Evolutionary conservation across 2,329 filamentous ascomycete species (phyloP), one percentile per base, ranked within the genome.

Genomic region (Colletotrichum nymphaeae): DNA sequence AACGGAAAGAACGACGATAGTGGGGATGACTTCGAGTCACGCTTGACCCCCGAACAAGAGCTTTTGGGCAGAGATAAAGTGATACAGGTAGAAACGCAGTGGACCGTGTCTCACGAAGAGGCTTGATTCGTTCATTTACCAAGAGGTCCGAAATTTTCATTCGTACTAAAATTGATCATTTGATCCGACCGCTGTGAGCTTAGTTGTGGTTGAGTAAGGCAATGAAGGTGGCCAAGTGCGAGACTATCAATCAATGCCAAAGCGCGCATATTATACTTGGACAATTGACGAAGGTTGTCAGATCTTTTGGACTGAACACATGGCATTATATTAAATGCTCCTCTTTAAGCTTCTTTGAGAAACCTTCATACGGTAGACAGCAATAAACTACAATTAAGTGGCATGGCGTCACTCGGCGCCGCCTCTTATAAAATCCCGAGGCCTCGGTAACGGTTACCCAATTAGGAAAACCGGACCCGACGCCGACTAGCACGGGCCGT

Each of bases 401-500:
- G 8, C 24, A 12, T 49, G 24, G 6, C 24, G 24, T 28, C 9
- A 26, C 53, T 69, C 67, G 67, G 59, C 49, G 35, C 56, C 35
- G 55, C 53, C 30, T 26, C 11, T 19, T 14, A 49, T 24, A 11
- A 30, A 0, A 66, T 16, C 32, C 69, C 56, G 63, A 56, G 14
- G 19, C 11, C 63, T 71, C 63, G 69, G 69, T 12, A 67, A 26
- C 5, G 8, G 12, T 52, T 70, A 5, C 68, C 55, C 11, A 4
- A 70, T 70, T 55, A 24, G 49, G 57, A 57, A 67, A 26, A 28
- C 32, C 56, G 56, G 63, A 5, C 69, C 69, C 63, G 69, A 71
- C 56, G 32, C 28, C 24, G 37, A 35, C 46, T 19, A 26, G 58
- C 16, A 46, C 56, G 26, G 26, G 28, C 16, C 28, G 35, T n/a